Conservation (phyloP, 805 yeast species). For the Maudiozyma bulderi region DNA sequence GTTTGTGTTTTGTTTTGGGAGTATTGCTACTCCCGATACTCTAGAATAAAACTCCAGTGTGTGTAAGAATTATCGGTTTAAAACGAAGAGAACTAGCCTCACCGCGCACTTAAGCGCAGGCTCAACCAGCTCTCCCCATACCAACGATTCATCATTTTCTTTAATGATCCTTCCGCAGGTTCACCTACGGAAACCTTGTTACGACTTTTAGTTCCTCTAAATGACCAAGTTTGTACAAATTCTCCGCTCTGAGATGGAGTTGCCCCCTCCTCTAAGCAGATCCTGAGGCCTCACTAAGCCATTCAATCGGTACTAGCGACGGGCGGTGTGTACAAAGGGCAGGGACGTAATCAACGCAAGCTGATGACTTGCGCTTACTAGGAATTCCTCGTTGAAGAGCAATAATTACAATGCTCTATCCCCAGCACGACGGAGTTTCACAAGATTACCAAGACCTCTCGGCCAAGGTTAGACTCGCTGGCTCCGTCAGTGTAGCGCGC, state of each 20-base stretch:
- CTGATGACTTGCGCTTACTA: slow-evolving; percentile 39
- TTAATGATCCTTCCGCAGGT: slow-evolving; percentile 33
- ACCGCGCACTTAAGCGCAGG: slow-evolving; percentile 29
- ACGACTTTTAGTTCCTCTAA: slow-evolving; percentile 38
- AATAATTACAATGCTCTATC: slow-evolving; percentile 36
- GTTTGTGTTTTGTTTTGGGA: slow-evolving; percentile 15
- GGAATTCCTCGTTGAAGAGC: slow-evolving; percentile 40
- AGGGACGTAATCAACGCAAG: slow-evolving; percentile 39
- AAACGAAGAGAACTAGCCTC: neutral
- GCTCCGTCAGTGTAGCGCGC: slow-evolving; percentile 41
- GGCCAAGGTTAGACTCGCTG: slow-evolving; percentile 35
- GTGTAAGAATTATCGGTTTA: slow-evolving; percentile 8
- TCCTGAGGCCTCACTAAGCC: slow-evolving; percentile 37
- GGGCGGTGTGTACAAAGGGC: slow-evolving; percentile 38
- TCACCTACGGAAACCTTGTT: slow-evolving; percentile 35
- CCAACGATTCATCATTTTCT: slow-evolving; percentile 22
- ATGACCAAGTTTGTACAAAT: slow-evolving; percentile 37
- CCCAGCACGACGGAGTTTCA: slow-evolving; percentile 33
- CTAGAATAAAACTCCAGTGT: slow-evolving; percentile 15
- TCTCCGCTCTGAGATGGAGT: slow-evolving; percentile 30
- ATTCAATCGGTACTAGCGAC: slow-evolving; percentile 40
- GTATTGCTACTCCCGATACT: slow-evolving; percentile 8
- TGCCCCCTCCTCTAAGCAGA: slow-evolving; percentile 31
- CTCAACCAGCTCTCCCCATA: slow-evolving; percentile 2
- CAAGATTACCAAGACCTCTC: slow-evolving; percentile 35